Base-by-base conservation (phyloP, 257 asterid genomes). In the Solanum chiquidenum region DNA sequence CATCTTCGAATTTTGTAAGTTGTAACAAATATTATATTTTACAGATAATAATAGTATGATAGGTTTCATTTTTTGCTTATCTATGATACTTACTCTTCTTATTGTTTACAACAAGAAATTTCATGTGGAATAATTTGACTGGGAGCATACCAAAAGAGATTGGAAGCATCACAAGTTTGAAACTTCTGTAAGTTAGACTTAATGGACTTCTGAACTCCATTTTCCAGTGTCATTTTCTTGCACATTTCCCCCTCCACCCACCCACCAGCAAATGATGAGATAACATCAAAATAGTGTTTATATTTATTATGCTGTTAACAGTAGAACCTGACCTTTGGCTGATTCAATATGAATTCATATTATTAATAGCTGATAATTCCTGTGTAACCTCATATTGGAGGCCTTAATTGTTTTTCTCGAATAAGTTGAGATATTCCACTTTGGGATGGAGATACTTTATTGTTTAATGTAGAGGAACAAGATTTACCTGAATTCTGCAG, bases 121-220 rank as follows among this genome's bases (percentile, higher is more conserved):
- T 92, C 89, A 92, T 91, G 94, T 92, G 94, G 94, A 92, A 92
- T 88, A 83, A 89, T n/a, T 88, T 92, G 82, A 87, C 87, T 55
- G 94, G 93, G 82, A 84, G 62, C 87, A 90, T 92, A 83, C 94
- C 92, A 34, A 91, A 91, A 88, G 94, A 92, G 90, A 91, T 92
- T 72, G 93, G 92, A 46, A 84, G 84, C 62, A 52, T 92, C 83
- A 44, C 88, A 23, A 82, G 90, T 74, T 85, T 92, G 76, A 62
- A 34, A 37, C 92, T 90, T 79, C 87, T 92, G 94, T 92, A 72
- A 88, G 94, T 92, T 85, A 23, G 42, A 68, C 83, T 18, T 77
- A 34, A 64, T 5, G 77, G 7, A 74, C 27, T 87, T 20, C 86
- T 60, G 62, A 12, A 49, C 20, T 84, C 85, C 66, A 21, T 80